Evolutionary conservation across 2,329 filamentous ascomycete species (phyloP), one percentile per base, ranked within the genome.

Genomic region (Pyricularia sp.): DNA sequence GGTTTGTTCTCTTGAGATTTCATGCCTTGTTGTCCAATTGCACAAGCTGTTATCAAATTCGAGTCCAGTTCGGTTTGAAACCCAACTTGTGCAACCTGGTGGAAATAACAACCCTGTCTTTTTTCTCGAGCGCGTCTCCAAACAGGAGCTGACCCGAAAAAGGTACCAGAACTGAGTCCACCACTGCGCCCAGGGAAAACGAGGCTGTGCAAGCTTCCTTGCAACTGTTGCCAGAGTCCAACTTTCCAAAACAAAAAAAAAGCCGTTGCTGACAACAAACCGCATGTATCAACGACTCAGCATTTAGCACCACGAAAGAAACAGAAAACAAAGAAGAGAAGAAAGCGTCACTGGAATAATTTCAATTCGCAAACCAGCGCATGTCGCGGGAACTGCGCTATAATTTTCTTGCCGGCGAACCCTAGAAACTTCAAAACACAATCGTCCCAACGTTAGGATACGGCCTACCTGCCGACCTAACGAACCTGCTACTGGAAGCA

Each of bases 131-230:
- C 58, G 58, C 58, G 23, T 25, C 23, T 25, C 58, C 23, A 20
- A 61, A 14, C 6, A 25, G 55, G 58, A 61, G 59, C 59, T 63
- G 59, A 30, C 26, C 14, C 59, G 2, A 30, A 28, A 28, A 63
- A 63, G 25, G 25, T 28, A 63, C 14, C 59, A 28, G 25, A 20
- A 61, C 25, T 0, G n/a, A 25, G 23, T 61, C 58, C 58, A 59
- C 25, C 42, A 31, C 66, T 58, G 28, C 31, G 30, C 72, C 71
- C 71, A 70, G 71, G 26, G 12, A 63, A 73, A 73, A 74, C 70
- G 73, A 73, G 73, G 73, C 72, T 75, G 74, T 74, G 74, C 74
- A 55, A 66, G 59, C 59, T 63, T 63, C 59, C 25, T 20, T 63
- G 59, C 59, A 63, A 63, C 59, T 26, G 59, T 28, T 26, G 2